Base-by-base conservation (phyloP, 75 land plant genomes). In the Azolla pinnata region DNA sequence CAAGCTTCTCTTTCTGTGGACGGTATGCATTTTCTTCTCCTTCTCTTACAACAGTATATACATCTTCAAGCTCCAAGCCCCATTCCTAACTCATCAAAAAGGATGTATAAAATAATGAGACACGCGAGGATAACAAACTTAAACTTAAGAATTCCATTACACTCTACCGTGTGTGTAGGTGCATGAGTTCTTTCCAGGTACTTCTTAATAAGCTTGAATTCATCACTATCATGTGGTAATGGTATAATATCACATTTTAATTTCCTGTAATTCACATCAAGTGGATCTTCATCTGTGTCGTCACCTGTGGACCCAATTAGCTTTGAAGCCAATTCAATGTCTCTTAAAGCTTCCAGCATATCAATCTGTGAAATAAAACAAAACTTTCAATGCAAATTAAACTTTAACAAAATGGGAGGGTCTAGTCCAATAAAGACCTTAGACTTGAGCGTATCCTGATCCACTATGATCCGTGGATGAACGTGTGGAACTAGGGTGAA, bases 281-380 rank as follows among this genome's bases (percentile, higher is more conserved):
- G 63, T 10, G 98, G 78, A 31, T 85, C 96, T 59, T 82, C 84
- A 23, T 49, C 74, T n/a, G 33, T 56, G 60, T 62, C 72, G n/a
- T 82, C 78, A 42, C 21, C 79, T 61, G 72, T 83, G 66, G 82
- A 85, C 38, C 81, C 83, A 33, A 88, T 81, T 12, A 92, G 68
- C 61, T 72, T 80, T 1, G 98, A 85, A 58, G 98, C 98, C 42
- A 92, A 85, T 75, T 92, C 98, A 64, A 92, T 92, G 62, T 92
- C 96, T 52, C 82, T 86, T 44, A 92, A 81, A 29, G 98, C 90
- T 70, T 92, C 98, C 44, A 92, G 60, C 98, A 92, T 92, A 71
- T 81, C 75, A 54, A 91, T 83, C 97, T 91, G 57, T 29, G 27
- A 56, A 40, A 28, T 3, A 25, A 20, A 52, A 45, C 49, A 18